Evolutionary conservation across 805 yeast genomes (phyloP), one percentile per base, ranked within the genome.

Genomic region (Brettanomyces anomalus): DNA sequence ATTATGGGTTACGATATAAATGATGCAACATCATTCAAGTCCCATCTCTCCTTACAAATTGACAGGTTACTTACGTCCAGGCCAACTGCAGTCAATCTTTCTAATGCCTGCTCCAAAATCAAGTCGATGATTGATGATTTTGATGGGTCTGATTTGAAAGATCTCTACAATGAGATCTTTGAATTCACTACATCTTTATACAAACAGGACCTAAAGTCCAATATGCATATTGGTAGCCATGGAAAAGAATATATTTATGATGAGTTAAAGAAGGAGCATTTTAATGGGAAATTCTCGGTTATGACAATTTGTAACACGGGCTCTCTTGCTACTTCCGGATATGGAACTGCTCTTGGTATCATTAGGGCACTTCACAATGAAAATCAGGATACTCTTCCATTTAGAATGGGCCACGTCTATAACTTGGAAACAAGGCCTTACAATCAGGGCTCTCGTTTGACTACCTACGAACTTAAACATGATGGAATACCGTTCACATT

Each of bases 301-400:
- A 64, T 93, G 57, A 90, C 97, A 1, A 85, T 93, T 44, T 90
- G 98, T 64, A 90, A 90, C 64, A 90, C 98, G 1, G 98, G 98
- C 0, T 86, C 97, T 0, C 68, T 90, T 46, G 98, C 98, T 1
- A 90, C 98, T 1, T 86, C 97, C 4, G 97, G 97, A 2, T 90
- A 88, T 58, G 98, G 98, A 26, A 90, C 98, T 4, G 97, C 97
- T 0, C 70, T 90, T 26, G 97, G 98, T 13, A 85, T 93, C 19
- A 78, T 90, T 33, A 76, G 97, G 50, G 77, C 95, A 0, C 67
- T 85, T 47, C 62, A 68, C 47, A 60, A 76, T 1, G 50, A 61
- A 39, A 41, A 49, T 17, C 46, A 50, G 5, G 16, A 36, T 3
- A 10, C 13, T 17, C 49, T 61, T 1, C 51, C 65, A 0, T 74